These are phyloP conservation scores for Colletotrichum costaricense DNA, from an alignment of 2,329 filamentous ascomycete genomes.

Conservation along the genomic window DNA sequence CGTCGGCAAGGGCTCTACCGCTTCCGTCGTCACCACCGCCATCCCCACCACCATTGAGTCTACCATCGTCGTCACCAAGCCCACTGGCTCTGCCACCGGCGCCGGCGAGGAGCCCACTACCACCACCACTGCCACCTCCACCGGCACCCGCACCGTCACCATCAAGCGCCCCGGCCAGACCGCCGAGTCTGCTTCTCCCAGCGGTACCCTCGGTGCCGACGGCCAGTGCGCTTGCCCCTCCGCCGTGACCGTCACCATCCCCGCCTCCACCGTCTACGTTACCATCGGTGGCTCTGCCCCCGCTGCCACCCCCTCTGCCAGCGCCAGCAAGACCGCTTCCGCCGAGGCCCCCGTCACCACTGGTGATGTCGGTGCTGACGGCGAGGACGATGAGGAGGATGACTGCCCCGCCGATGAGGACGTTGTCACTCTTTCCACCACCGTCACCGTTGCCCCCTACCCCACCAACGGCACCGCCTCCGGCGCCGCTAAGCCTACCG, in stretches of 20 bases:
- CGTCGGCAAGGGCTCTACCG: constrained; percentile 44
- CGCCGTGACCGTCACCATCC: constrained; percentile 39
- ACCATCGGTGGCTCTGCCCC: constrained; percentile 37
- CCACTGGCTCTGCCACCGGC: constrained; percentile 5
- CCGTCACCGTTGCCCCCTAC: constrained; percentile 46
- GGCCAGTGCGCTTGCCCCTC: constrained; percentile 35
- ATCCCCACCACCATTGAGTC: constrained; percentile 55
- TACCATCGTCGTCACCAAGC: constrained; percentile 45
- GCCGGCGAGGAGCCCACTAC: constrained; percentile 45
- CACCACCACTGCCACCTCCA: constrained; percentile 51
- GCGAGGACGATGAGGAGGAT: constrained; percentile 37
- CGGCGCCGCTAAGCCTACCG: constrained; percentile 48
- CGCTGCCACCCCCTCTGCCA: constrained; percentile 12
- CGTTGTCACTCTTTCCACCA: constrained; percentile 47
- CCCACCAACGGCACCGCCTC: constrained; percentile 54
- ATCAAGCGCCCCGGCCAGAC: constrained; percentile 39
- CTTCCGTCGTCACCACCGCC: constrained; percentile 53
- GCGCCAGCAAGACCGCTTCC: constrained; percentile 37
- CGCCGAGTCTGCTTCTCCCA: neutral
- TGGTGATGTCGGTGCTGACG: constrained; percentile 33
- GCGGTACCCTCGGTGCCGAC: constrained; percentile 26
- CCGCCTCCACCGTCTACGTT: constrained; percentile 44
- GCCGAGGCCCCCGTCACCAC: constrained; percentile 40
- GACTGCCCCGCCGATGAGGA: constrained; percentile 34
- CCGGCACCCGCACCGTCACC: constrained; percentile 49